phyloP scores from a whole-genome alignment of 2,329 filamentous ascomycete genomes.

The Chaetomium olivaceum region DNA sequence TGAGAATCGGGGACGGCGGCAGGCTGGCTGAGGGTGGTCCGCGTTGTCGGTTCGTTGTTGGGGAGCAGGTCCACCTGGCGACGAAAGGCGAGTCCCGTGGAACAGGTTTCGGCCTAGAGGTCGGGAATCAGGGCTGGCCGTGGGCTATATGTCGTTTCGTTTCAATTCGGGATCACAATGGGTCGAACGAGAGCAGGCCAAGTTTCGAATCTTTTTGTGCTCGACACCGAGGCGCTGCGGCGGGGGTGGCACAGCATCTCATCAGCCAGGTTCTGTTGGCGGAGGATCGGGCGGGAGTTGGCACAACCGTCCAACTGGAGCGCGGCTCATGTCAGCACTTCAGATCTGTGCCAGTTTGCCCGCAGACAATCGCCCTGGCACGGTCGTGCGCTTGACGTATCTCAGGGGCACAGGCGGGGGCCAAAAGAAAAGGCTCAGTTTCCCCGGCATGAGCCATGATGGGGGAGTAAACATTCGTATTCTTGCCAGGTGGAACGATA shows the following conservation, averaged over 20 bases:
- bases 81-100: not conserved
- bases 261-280: not conserved
- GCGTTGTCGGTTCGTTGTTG: not conserved
- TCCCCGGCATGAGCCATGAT: not conserved
- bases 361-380: not conserved
- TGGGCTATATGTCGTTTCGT: slow-evolving; percentile 15
- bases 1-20: not conserved
- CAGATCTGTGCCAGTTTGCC: not conserved
- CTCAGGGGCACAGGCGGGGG: not conserved
- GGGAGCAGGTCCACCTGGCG: not conserved
- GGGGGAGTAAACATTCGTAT: not conserved
- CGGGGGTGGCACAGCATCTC: slow-evolving; percentile 19
- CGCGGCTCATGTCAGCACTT: slow-evolving; percentile 14
- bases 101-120: not conserved
- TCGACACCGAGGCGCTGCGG: not conserved
- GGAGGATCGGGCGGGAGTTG: not conserved
- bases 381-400: not conserved
- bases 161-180: not conserved
- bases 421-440: not conserved
- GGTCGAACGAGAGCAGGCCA: not conserved
- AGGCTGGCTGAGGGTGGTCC: not conserved
- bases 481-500: not conserved
- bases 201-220: slow-evolving; percentile 8
- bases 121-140: not conserved
- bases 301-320: slow-evolving; percentile 5